Percentiles rank a stretch among this genome's conserved stretches.
phyloP scores from a whole-genome alignment of 306 rosid genomes.

The Quercus gilva region DNA sequence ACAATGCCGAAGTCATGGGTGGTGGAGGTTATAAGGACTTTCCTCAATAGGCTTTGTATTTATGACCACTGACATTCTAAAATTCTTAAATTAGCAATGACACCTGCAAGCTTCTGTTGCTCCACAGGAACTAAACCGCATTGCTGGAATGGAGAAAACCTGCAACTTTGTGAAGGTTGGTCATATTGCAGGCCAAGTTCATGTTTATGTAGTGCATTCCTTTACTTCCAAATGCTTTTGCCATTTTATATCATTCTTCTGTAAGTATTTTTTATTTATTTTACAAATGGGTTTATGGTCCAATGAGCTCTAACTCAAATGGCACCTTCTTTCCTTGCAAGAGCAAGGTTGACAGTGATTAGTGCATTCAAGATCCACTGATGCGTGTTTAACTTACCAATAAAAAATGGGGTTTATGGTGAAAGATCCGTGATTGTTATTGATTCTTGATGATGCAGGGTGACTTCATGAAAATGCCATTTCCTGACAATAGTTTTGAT shows the following conservation, averaged over 20 bases:
- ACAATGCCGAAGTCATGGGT: background rate
- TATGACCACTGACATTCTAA: background rate
- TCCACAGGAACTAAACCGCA: slow-evolving; percentile 65
- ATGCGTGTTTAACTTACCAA: background rate
- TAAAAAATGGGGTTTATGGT: background rate
- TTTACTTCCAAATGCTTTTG: slow-evolving; percentile 3
- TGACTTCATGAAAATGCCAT: slow-evolving; percentile 94
- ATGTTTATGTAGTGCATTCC: slow-evolving; percentile 3
- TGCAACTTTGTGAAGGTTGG: slow-evolving; percentile 81
- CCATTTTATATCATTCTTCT: background rate
- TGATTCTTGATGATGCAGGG: slow-evolving; percentile 58
- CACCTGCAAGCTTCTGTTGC: slow-evolving; percentile 12
- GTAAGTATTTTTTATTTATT: background rate
- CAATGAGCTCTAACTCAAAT: too few relatives aligned
- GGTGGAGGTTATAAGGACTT: background rate
- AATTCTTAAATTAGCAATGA: slow-evolving; percentile 4
- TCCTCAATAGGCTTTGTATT: background rate
- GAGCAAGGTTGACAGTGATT: too few relatives aligned
- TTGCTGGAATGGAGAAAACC: slow-evolving; percentile 60
- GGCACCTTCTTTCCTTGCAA: too few relatives aligned
- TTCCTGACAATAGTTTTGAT: slow-evolving; percentile 76
- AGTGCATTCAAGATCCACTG: too few relatives aligned
- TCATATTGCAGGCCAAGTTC: slow-evolving; percentile 18
- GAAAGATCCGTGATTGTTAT: background rate
- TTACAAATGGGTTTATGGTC: background rate